Conservation (phyloP, 805 yeast genomes). For the Candida nemodendra region DNA sequence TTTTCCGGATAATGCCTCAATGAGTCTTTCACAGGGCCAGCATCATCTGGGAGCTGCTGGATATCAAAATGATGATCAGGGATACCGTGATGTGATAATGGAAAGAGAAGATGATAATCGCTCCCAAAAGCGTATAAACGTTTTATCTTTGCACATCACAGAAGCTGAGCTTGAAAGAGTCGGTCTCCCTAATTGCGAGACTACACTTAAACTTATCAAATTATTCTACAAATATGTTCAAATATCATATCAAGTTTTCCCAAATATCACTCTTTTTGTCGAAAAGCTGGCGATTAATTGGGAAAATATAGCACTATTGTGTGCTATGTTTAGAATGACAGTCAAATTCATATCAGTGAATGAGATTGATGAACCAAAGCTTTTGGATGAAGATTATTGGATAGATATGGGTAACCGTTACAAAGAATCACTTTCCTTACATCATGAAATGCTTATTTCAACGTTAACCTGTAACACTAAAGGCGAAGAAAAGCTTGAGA, state of each 20-base stretch:
- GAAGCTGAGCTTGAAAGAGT: slow-evolving; percentile 31
- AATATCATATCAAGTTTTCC: slow-evolving; percentile 36
- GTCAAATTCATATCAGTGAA: slow-evolving; percentile 32
- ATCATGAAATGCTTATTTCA: slow-evolving; percentile 27
- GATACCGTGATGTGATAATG: too few species aligned
- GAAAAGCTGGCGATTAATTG: slow-evolving; percentile 30
- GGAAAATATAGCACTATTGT: slow-evolving; percentile 25
- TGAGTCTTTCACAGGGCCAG: not conserved
- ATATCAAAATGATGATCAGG: too few species aligned
- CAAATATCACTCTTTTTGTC: slow-evolving; percentile 34
- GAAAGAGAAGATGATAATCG: too few species aligned
- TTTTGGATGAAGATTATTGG: slow-evolving; percentile 38
- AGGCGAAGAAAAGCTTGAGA: slow-evolving; percentile 24
- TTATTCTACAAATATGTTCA: slow-evolving; percentile 42
- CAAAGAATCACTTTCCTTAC: slow-evolving; percentile 31
- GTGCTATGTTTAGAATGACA: slow-evolving; percentile 37
- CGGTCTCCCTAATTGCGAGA: slow-evolving; percentile 39
- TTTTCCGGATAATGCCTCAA: not conserved
- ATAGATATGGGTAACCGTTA: slow-evolving; percentile 33
- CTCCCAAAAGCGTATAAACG: too few species aligned
- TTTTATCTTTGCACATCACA: slow-evolving; percentile 20
- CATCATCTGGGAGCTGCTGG: not conserved
- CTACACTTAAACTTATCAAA: slow-evolving; percentile 35
- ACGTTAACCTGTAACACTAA: slow-evolving; percentile 27
- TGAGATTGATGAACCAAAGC: slow-evolving; percentile 24